Percentiles rank a stretch among this genome's conserved stretches.
phyloP scores from a whole-genome alignment of 371 early-diverging fungal genomes.

The Lichtheimia ramosa region DNA sequence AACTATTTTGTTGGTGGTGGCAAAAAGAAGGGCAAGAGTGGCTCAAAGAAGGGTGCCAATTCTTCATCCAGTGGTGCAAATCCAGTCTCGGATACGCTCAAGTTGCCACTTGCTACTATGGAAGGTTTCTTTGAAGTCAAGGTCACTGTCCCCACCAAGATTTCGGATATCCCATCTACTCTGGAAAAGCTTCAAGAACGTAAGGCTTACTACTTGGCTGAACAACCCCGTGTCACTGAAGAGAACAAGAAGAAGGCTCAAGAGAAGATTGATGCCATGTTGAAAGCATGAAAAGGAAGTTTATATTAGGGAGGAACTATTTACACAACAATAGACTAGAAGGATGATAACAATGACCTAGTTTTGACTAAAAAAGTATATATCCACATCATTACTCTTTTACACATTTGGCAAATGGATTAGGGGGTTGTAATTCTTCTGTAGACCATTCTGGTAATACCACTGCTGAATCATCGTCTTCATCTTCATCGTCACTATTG shows the following conservation, averaged over 20 bases:
- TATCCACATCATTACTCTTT: too few relatives aligned
- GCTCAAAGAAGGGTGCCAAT: conserved; percentile 31
- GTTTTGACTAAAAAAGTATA: too few relatives aligned
- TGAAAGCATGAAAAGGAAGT: conserved; percentile 26
- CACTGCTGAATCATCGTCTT: neutral
- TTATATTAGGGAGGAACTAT: neutral
- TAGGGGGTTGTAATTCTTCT: neutral
- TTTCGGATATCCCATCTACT: conserved; percentile 69
- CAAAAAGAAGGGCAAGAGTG: conserved; percentile 47
- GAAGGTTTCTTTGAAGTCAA: conserved; percentile 82
- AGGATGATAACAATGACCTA: too few relatives aligned
- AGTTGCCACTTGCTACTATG: conserved; percentile 80
- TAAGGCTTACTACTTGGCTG: conserved; percentile 68
- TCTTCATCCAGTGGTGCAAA: conserved; percentile 49
- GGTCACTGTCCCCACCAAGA: conserved; percentile 76
- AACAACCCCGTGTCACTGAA: conserved; percentile 77
- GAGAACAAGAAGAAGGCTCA: conserved; percentile 89
- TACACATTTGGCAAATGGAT: too few relatives aligned
- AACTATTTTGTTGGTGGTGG: conserved; percentile 70
- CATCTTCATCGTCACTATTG: neutral
- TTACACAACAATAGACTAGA: too few relatives aligned
- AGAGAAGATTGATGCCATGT: conserved; percentile 75
- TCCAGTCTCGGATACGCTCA: conserved; percentile 61
- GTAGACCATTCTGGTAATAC: neutral
- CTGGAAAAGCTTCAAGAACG: conserved; percentile 73